Base-by-base conservation (phyloP, 805 yeast species). In the Candida chauliodis region DNA sequence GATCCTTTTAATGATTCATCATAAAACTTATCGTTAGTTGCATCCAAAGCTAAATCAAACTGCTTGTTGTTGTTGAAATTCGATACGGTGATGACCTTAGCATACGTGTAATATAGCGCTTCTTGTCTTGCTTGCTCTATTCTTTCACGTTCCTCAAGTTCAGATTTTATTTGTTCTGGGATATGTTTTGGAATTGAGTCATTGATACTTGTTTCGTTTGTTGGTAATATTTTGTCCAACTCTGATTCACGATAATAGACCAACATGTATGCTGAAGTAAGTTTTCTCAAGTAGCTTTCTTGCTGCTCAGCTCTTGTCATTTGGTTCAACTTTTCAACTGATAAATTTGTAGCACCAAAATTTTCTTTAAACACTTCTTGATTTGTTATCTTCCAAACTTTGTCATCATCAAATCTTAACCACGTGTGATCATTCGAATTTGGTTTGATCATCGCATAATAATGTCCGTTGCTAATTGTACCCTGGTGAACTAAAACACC, bases 401-500 rank as follows among this genome's bases (percentile, higher is more conserved):
- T 77, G 53, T 93, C 99, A 60, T 93, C 99, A 58, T 93, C 99
- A 66, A 91, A 93, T 53, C 91, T 73, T 57, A 76, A 82, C 99
- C 99, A 93, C 8, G 62, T 52, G 28, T 74, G 63, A 37, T 78
- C 81, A 15, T 75, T 69, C 2, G 73, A 65, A 18, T 73, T 73
- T 2, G 98, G 98, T 58, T 81, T 89, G 37, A 93, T 80, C 79
- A 93, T 75, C 0, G 99, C 93, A 55, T 93, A 93, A 60, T 93
- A 93, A 56, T 93, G 99, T 15, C 99, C 99, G 31, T 90, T 85
- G 8, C 95, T 85, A 35, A 93, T 82, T 53, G 91, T 96, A 43
- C 99, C 99, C 29, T 89, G 83, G 58, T 93, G 99, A 9, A 93
- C 97, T 41, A 93, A 68, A 2, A 93, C 99, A 8, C 98, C 96